phyloP scores from a whole-genome alignment of 345 rosid species.

The Ceriops zippeliana region DNA sequence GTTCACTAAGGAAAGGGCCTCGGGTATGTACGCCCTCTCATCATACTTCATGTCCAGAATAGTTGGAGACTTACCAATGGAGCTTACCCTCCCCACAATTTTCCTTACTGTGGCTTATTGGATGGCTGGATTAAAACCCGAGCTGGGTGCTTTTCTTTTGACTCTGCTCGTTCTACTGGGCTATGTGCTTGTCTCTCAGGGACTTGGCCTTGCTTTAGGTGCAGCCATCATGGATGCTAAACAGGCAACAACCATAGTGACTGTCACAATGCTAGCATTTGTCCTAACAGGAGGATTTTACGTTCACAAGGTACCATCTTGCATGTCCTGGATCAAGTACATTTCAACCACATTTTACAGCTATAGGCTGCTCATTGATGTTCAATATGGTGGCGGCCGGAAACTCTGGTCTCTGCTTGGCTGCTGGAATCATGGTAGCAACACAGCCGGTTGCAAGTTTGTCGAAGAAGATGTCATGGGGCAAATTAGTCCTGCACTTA shows the following conservation, averaged over 20 bases:
- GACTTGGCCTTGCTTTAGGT: conserved; percentile 81
- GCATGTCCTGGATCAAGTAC: conserved; percentile 79
- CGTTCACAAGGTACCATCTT: conserved; percentile 72
- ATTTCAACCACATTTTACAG: conserved; percentile 74
- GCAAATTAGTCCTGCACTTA: conserved; percentile 46
- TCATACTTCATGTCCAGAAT: conserved; percentile 87
- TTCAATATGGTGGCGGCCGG: conserved; percentile 62
- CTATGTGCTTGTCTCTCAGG: conserved; percentile 79
- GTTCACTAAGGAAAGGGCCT: conserved; percentile 66
- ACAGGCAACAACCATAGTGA: conserved; percentile 80
- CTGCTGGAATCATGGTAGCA: conserved; percentile 28
- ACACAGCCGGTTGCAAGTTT: conserved; percentile 46
- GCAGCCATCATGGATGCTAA: conserved; percentile 92
- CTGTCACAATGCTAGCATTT: conserved; percentile 85
- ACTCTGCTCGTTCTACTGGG: conserved; percentile 61
- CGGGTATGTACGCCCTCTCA: conserved; percentile 88
- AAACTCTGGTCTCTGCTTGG: conserved; percentile 44
- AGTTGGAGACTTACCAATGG: conserved; percentile 83
- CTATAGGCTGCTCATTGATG: conserved; percentile 55
- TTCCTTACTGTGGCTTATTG: conserved; percentile 66
- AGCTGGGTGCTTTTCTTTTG: conserved; percentile 42
- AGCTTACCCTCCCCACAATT: conserved; percentile 73
- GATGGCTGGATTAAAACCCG: conserved; percentile 79
- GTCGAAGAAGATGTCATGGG: conserved; percentile 63
- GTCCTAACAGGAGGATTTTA: conserved; percentile 84